Evolutionary conservation across 805 yeast genomes (phyloP), one percentile per base, ranked within the genome.

Genomic region (Lipomyces japonicus): DNA sequence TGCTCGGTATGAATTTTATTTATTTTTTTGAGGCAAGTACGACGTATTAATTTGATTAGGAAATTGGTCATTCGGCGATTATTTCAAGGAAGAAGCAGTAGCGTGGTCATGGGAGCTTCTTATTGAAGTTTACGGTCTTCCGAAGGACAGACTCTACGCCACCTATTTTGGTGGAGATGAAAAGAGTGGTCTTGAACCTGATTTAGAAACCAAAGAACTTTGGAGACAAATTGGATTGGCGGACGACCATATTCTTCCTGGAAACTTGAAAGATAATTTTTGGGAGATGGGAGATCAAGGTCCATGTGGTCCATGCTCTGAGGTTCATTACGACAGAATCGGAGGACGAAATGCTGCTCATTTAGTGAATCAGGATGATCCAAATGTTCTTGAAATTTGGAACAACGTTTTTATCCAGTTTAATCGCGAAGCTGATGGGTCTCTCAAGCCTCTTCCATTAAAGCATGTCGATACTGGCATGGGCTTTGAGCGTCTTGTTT

Each of bases 251-350:
- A 91, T 93, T 61, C 74, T 93, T 60, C 95, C 96, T 19, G 99
- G 99, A 50, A 74, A 82, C 60, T 86, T 82, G 46, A 75, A 81
- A 65, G 99, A 93, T 69, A 93, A 93, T 73, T 93, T 93, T 71
- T 93, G 99, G 99, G 99, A 93, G 75, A 93, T 93, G 99, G 99
- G 99, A 63, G 99, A 95, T 66, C 97, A 91, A 75, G 99, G 99
- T 60, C 99, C 99, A 42, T 93, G 99, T 75, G 99, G 99, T 57
- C 99, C 99, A 45, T 95, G 98, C 73, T 85, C 95, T 22, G 99
- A 93, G 71, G 79, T 93, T 61, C 99, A 93, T 71, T 93, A 88
- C 69, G 99, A 93, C 71, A 82, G 98, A 72, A 89, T 93, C 59
- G 98, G 98, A 59, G 97, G 97, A 51, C 84, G 99, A 75, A 91